phyloP scores from a whole-genome alignment of 2,329 filamentous ascomycete genomes.

The Penicillium sp. region DNA sequence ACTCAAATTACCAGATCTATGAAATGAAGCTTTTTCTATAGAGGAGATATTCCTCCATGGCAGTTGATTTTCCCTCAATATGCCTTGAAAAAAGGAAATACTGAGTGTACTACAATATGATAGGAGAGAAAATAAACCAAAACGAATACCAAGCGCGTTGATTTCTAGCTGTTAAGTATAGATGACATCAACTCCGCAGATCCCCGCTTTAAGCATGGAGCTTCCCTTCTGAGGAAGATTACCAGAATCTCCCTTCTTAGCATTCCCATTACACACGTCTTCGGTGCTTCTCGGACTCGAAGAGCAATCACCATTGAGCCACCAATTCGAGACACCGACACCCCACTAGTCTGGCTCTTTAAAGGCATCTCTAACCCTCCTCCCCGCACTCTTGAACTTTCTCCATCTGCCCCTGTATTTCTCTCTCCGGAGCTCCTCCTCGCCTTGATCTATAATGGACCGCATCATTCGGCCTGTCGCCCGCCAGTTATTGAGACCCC shows the following conservation, averaged over 20 bases:
- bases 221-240: slow-evolving; percentile 13
- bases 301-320: slow-evolving; percentile 19
- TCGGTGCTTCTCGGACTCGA: slow-evolving; percentile 20
- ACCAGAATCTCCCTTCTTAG: not conserved
- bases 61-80: not conserved
- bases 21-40: not conserved
- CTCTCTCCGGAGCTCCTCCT: not conserved
- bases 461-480: slow-evolving; percentile 30
- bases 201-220: slow-evolving; percentile 14
- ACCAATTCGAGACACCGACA: not conserved
- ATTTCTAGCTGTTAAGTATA: not conserved
- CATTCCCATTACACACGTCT: slow-evolving; percentile 5
- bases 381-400: slow-evolving; percentile 15
- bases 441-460: slow-evolving; percentile 23
- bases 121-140: not conserved
- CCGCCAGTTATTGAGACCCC: slow-evolving; percentile 30
- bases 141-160: not conserved
- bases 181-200: slow-evolving; percentile 13
- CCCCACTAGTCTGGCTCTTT: slow-evolving; percentile 7
- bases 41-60: not conserved
- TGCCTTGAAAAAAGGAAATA: not conserved
- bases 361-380: slow-evolving; percentile 14
- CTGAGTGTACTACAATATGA: not conserved
- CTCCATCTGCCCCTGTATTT: slow-evolving; percentile 7
- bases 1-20: slow-evolving; percentile 1